Conservation (phyloP, 208 protist species). For the Wallacemonas collosoma region DNA sequence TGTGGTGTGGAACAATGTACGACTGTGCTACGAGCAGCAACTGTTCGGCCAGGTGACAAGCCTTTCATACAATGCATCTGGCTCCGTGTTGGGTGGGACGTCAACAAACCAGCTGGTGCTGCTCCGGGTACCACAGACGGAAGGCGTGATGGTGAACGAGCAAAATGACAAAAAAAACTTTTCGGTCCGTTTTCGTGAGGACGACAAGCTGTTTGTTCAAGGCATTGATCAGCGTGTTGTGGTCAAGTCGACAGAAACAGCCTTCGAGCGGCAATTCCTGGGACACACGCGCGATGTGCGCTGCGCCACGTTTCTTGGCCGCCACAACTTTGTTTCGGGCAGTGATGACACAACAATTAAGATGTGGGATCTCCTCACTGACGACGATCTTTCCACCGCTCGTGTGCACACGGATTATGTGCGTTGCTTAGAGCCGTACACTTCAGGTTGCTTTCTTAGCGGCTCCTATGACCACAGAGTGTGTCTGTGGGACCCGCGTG, state of each 20-base stretch:
- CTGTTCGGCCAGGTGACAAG: slow-evolving; percentile 83
- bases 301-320: slow-evolving; percentile 68
- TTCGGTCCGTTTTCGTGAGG: slow-evolving; percentile 75
- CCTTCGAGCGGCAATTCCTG: slow-evolving; percentile 80
- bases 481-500: slow-evolving; percentile 81
- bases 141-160: slow-evolving; percentile 81
- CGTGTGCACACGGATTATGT: slow-evolving; percentile 86
- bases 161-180: slow-evolving; percentile 77
- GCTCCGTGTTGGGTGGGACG: slow-evolving; percentile 59
- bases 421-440: slow-evolving; percentile 62
- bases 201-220: slow-evolving; percentile 83
- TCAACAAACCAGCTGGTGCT: slow-evolving; percentile 83
- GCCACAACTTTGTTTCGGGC: slow-evolving; percentile 78
- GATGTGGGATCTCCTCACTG: slow-evolving; percentile 79
- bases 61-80: slow-evolving; percentile 63
- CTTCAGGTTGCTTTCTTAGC: slow-evolving; percentile 68
- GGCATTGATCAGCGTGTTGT: slow-evolving; percentile 77
- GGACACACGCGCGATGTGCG: slow-evolving; percentile 81
- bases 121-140: slow-evolving; percentile 74
- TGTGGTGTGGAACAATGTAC: slow-evolving; percentile 74
- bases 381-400: slow-evolving; percentile 53
- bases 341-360: slow-evolving; percentile 86
- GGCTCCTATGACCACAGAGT: slow-evolving; percentile 87
- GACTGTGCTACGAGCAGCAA: slow-evolving; percentile 86
- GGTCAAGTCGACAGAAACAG: slow-evolving; percentile 74